Conservation (phyloP, 805 yeast genomes). For the Isabelozyma gotoi region DNA sequence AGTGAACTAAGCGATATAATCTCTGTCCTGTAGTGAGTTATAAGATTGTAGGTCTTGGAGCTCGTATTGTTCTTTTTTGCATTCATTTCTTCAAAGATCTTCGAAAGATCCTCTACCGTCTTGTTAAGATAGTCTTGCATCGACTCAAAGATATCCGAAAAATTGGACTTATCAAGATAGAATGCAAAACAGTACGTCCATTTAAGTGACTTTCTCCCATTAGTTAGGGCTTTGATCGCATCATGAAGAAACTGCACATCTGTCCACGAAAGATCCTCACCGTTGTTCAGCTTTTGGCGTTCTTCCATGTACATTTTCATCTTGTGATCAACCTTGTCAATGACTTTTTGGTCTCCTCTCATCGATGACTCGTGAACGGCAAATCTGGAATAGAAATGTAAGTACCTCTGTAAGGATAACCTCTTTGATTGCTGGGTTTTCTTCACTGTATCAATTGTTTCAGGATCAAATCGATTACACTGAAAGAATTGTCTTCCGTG, state of each 20-base stretch:
- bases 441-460: constrained; percentile 35
- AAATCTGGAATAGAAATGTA: constrained; percentile 74
- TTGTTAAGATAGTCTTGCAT: constrained; percentile 63
- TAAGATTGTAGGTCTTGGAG: constrained; percentile 21
- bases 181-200: constrained; percentile 89
- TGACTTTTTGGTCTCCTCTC: constrained; percentile 64
- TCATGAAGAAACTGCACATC: constrained; percentile 83
- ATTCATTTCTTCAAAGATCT: constrained; percentile 50
- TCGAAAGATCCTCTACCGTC: constrained; percentile 69
- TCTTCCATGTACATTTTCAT: constrained; percentile 66
- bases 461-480: constrained; percentile 55
- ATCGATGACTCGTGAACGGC: constrained; percentile 76
- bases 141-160: constrained; percentile 64
- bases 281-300: constrained; percentile 25
- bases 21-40: constrained; percentile 36
- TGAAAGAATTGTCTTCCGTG: constrained; percentile 67
- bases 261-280: constrained; percentile 63
- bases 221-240: constrained; percentile 60
- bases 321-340: constrained; percentile 59
- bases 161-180: constrained; percentile 55
- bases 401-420: constrained; percentile 58
- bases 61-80: constrained; percentile 20
- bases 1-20: constrained; percentile 45
- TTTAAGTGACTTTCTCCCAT: constrained; percentile 74
- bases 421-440: constrained; percentile 44